Evolutionary conservation across 1,284 basidiomycete genomes (phyloP), one percentile per base, ranked within the genome.

Genomic region (Malassezia psittaci): DNA sequence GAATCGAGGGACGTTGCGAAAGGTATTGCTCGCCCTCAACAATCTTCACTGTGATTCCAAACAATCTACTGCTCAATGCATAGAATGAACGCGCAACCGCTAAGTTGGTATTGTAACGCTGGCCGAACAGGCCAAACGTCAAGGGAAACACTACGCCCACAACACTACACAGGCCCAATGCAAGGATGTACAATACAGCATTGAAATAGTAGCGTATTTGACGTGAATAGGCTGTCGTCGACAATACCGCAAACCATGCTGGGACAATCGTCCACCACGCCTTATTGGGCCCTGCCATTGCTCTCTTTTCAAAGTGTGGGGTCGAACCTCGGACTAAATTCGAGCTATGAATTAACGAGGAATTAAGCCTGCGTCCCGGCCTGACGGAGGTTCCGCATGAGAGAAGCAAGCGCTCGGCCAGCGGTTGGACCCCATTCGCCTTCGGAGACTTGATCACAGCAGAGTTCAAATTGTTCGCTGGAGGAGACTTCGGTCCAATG

Each of bases 21-120:
- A 96, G 78, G 72, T 91, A 78, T 72, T 96, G 86, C 68, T 85
- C 83, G 29, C 90, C 90, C 73, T 96, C 90, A 34, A 96, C 81
- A 7, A 43, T 21, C 49, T 83, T 81, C 65, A 96, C 79, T 46
- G 78, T 77, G 64, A 93, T 78, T 60, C 84, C 86, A 45, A 91
- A 74, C 2, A 84, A 74, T 13, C 81, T 81, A 36, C 83, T 80
- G 41, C 83, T 82, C 53, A 89, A 63, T 49, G 75, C 68, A 78
- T 93, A 90, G 79, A 98, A 96, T 39, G 81, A 82, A 50, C 88
- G 79, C 2, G 90, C 93, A 40, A 93, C 85, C 62, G 86, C 78
- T 66, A 81, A 85, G 77, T 93, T 89, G 67, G 87, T 87, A 75
- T 96, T 87, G 72, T 84, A 83, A 16, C 85, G 79, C 68, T 83